A percentile compares a stretch with the other conserved stretches of the same genome.
Conservation (phyloP, 2,329 filamentous ascomycete species). For the Aspergillus jensenii region DNA sequence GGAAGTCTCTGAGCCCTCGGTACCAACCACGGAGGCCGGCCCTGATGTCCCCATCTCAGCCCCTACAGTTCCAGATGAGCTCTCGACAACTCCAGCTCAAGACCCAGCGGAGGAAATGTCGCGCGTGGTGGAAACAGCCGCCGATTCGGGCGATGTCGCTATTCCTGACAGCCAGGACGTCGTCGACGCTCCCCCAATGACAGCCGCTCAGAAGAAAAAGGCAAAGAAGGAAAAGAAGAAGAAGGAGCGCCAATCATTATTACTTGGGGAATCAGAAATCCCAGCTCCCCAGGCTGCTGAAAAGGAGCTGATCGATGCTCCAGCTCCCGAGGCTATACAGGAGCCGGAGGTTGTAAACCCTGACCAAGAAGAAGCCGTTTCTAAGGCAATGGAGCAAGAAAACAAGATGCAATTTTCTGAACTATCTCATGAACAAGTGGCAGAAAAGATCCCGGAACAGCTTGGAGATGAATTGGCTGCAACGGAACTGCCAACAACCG, state of each 20-base stretch:
- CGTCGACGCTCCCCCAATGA: constrained; percentile 15
- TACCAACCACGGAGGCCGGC: not conserved
- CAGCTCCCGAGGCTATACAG: not conserved
- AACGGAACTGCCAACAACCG: not conserved
- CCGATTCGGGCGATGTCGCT: constrained; percentile 1
- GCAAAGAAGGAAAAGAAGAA: constrained; percentile 27
- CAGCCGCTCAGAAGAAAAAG: constrained; percentile 26
- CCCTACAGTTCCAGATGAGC: constrained; percentile 7
- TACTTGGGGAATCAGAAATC: not conserved
- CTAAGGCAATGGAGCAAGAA: not conserved
- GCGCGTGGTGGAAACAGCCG: constrained; percentile 3
- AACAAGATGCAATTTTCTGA: not conserved
- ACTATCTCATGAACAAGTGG: not conserved
- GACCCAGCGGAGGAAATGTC: constrained; percentile 7
- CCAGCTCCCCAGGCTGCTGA: not conserved
- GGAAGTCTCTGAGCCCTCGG: not conserved
- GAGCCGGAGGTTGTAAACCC: not conserved
- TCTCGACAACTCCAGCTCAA: not conserved
- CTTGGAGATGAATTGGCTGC: not conserved
- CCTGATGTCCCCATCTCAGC: not conserved
- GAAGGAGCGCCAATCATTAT: constrained; percentile 14
- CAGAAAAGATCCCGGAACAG: not conserved
- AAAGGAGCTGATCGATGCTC: not conserved
- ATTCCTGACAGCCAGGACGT: constrained; percentile 1
- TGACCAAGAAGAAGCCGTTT: not conserved